A percentile compares a stretch with the other conserved stretches of the same genome.
Evolutionary conservation across 176 grass and related monocot species (phyloP).

Genomic region (barley (Hordeum vulgare)): MorexV3_pseudomolecules_assembly NC_058524.1:460094388-460094887

Average conservation of each 20-base stretch:
- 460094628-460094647: background rate
- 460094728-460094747: too few relatives aligned
- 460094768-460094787: too few relatives aligned
- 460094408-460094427: constrained; percentile 30
- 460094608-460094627: background rate
- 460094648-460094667: background rate
- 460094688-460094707: constrained; percentile 2
- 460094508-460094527: background rate
- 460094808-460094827: background rate
- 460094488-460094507: constrained; percentile 25
- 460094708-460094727: too few relatives aligned
- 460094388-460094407: background rate
- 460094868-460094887: too few relatives aligned
- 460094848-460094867: too few relatives aligned
- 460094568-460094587: background rate
- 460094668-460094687: background rate
- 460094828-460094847: constrained; percentile 56
- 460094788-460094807: too few relatives aligned
- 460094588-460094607: too few relatives aligned
- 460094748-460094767: too few relatives aligned
- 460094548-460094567: constrained; percentile 17
- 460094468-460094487: constrained; percentile 16
- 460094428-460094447: constrained; percentile 58
- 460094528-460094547: constrained; percentile 75
- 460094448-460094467: constrained; percentile 32